Base-by-base conservation (phyloP, 2,329 filamentous ascomycete genomes). In the Ascochyta viciae-villosae region DNA sequence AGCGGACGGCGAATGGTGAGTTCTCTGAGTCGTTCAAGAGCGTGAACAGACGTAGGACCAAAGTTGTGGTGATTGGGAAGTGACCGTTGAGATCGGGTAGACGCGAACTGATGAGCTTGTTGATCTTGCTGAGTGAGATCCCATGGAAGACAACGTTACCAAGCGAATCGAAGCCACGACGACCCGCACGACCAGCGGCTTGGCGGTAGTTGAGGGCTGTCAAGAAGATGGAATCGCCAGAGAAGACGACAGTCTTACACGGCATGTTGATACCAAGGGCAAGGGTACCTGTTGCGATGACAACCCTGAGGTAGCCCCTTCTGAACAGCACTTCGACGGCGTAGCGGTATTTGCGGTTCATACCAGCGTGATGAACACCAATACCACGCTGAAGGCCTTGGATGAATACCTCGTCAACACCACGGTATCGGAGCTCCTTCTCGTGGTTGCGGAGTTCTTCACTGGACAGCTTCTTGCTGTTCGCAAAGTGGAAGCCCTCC, bases 61-160 rank as follows among this genome's bases (percentile, higher is more conserved):
- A 74, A 0, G 87, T 89, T 0, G 88, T 90, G 0, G 89, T 92
- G 50, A 92, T 85, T 0, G 90, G 89, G 65, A 94, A 94, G 65
- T 93, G 90, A 0, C 90, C 90, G 46, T 85, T 87, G 0, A 94
- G 81, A 58, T 90, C 88, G 0, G 90, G 90, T 1, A 94, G 78
- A 13, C 86, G 81, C 0, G 89, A 91, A 54, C 88, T 90, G 67
- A 93, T 84, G 47, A 94, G 82, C 47, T 89, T 85, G 58, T 84
- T 83, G 1, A 87, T 84, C 62, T 90, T 88, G 39, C 83, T 78
- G 7, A 77, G 72, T 0, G 83, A 77, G 15, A 94, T 81, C 1
- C 84, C 84, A 59, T 89, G 87, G 73, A 94, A 94, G 2, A 94
- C 88, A 1, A 94, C 88, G 65, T 94, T 94, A 53, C 90, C 90